phyloP scores from a whole-genome alignment of 2,329 filamentous ascomycete species.

The Aspergillus tubingensis region DNA sequence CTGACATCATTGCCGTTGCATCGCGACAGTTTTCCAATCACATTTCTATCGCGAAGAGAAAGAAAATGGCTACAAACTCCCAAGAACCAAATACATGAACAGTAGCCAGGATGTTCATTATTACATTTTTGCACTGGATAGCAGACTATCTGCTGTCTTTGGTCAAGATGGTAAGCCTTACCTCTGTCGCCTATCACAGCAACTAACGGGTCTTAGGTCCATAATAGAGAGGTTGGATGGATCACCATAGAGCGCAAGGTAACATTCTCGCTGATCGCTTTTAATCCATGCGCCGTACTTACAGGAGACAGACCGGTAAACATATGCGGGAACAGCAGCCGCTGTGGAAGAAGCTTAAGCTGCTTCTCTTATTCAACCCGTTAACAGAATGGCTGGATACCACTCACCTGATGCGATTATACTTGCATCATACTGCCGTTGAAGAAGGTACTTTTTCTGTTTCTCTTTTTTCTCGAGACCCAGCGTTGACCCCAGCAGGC shows the following conservation, averaged over 20 bases:
- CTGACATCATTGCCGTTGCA: too few species aligned
- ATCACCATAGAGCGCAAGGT: slow-evolving; percentile 30
- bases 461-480: too few species aligned
- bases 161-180: slow-evolving; percentile 4
- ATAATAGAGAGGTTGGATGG: slow-evolving; percentile 37
- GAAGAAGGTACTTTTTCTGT: slow-evolving; percentile 24
- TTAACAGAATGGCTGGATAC: slow-evolving; percentile 45
- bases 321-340: slow-evolving; percentile 44
- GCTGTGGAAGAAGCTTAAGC: slow-evolving; percentile 44
- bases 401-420: slow-evolving; percentile 40
- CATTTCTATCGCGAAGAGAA: too few species aligned
- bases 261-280: background rate
- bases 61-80: too few species aligned
- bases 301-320: slow-evolving; percentile 30
- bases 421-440: slow-evolving; percentile 40
- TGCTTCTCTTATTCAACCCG: slow-evolving; percentile 47
- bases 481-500: background rate
- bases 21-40: too few species aligned
- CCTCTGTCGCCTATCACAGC: background rate
- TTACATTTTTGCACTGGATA: slow-evolving; percentile 3
- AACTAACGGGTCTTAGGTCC: slow-evolving; percentile 16
- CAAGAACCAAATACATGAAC: too few species aligned
- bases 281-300: too few species aligned
- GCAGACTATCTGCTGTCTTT: slow-evolving; percentile 11
- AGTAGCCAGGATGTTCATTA: background rate